Evolutionary conservation across 2,329 filamentous ascomycete genomes (phyloP), one percentile per base, ranked within the genome.

Genomic region (Nemania bipapillata): DNA sequence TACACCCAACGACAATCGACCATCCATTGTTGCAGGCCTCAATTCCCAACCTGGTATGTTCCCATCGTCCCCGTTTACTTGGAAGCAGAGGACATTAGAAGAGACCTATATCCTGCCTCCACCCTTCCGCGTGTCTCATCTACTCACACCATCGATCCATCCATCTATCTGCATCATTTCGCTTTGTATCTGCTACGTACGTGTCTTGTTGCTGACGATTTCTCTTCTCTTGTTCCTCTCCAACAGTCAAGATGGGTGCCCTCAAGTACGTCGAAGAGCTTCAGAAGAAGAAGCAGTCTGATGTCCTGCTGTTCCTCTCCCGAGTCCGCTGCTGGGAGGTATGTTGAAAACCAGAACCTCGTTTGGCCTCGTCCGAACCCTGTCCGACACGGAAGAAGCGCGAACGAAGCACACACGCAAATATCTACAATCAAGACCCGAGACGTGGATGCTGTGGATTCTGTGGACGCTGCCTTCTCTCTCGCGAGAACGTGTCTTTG

Each of bases 251-350:
- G 90, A 97, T 97, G 96, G 96, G 96, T 92, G 95, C 95, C 89
- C 93, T 97, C 86, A 99, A 99, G 89, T 99, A 97, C 89, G 93
- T 99, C 87, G 96, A 99, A 91, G 96, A 99, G 91, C 92, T 99
- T 89, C 94, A 97, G 86, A 98, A 99, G 94, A 97, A 97, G 93
- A 99, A 99, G 94, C 96, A 99, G 92, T 97, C 93, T 85, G 96
- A 99, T 90, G 92, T 99, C 83, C 93, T 98, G 89, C 94, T 94
- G 89, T 99, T 99, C 91, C 92, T 99, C 87, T 93, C 97, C 86
- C 95, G 94, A 85, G 94, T 97, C 83, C 94, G 96, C 88, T 99
- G 96, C 94, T 99, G 96, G 96, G 96, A 99, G 93, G 95, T 95
- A 89, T 87, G 89, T 89, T 88, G 80, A 87, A 81, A 78, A 77